These are phyloP conservation scores for Aureobasidium zeae DNA, from an alignment of 2,329 filamentous ascomycete genomes.

Conservation along the genomic window DNA sequence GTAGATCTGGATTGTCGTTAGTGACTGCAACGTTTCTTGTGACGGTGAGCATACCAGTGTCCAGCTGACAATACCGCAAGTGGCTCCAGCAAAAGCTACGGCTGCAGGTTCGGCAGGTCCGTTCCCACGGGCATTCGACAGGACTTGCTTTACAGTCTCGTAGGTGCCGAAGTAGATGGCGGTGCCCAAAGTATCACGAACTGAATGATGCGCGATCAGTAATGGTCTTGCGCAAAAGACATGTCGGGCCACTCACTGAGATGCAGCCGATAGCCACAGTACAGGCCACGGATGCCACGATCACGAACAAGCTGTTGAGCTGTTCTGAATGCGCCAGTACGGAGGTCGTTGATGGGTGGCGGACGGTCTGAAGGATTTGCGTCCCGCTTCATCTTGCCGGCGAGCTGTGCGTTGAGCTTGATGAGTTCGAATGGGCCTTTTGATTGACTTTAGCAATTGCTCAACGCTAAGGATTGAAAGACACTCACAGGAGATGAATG, in stretches of 20 bases:
- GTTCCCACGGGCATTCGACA: constrained; percentile 63
- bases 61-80: constrained; percentile 80
- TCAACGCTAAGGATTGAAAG: background rate
- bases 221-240: constrained; percentile 3
- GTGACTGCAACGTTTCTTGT: background rate
- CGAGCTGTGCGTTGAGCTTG: constrained; percentile 81
- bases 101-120: constrained; percentile 71
- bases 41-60: constrained; percentile 51
- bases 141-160: constrained; percentile 73
- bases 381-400: constrained; percentile 58
- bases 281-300: constrained; percentile 62
- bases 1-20: constrained; percentile 35
- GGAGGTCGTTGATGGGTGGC: constrained; percentile 16
- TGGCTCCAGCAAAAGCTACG: constrained; percentile 66
- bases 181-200: constrained; percentile 74
- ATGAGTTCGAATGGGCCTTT: constrained; percentile 75
- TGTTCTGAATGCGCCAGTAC: constrained; percentile 38
- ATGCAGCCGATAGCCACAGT: constrained; percentile 72
- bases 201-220: constrained; percentile 33
- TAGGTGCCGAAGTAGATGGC: constrained; percentile 85
- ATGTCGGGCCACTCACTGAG: constrained; percentile 47
- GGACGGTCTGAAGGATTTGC: constrained; percentile 13
- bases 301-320: constrained; percentile 69
- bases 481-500: constrained; percentile 59
- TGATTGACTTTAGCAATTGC: background rate